These are phyloP conservation scores for Naganishia onofrii DNA, from an alignment of 768 basidiomycete species.

Conservation along the genomic window DNA sequence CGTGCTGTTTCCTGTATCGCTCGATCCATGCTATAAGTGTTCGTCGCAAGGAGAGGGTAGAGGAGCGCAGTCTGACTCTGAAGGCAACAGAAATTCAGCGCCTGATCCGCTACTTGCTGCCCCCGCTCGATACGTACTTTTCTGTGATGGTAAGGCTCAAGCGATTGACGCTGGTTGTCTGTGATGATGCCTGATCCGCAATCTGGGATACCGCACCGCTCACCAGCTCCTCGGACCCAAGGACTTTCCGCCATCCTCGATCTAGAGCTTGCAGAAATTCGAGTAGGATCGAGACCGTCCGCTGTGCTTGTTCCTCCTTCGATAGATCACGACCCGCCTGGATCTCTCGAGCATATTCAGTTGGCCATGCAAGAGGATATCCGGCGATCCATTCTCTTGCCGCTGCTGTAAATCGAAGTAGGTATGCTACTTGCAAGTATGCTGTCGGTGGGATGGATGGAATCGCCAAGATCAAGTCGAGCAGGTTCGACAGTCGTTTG, in stretches of 20 bases:
- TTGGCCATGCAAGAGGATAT: slow-evolving; percentile 13
- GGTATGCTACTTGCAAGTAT: slow-evolving; percentile 1
- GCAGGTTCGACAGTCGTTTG: not conserved
- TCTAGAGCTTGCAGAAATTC: not conserved
- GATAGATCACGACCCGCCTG: not conserved
- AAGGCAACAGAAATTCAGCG: not conserved
- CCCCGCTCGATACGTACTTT: not conserved
- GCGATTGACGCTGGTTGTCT: not conserved
- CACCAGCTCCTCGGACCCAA: not conserved
- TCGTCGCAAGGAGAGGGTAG: not conserved
- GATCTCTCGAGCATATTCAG: not conserved
- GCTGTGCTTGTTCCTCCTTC: not conserved
- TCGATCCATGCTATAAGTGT: slow-evolving; percentile 7
- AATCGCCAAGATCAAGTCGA: slow-evolving; percentile 4
- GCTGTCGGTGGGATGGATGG: not conserved
- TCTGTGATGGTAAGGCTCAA: not conserved
- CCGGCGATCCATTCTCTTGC: slow-evolving; percentile 21
- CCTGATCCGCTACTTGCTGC: too few species aligned
- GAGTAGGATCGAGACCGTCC: not conserved
- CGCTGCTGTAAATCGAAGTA: not conserved
- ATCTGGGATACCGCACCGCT: not conserved
- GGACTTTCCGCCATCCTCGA: slow-evolving; percentile 3
- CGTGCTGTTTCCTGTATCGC: not conserved
- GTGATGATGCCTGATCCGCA: not conserved
- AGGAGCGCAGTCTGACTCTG: slow-evolving; percentile 10